Evolutionary conservation across 2,329 filamentous ascomycete species (phyloP).

Genomic region (Sporothrix inflata): DNA sequence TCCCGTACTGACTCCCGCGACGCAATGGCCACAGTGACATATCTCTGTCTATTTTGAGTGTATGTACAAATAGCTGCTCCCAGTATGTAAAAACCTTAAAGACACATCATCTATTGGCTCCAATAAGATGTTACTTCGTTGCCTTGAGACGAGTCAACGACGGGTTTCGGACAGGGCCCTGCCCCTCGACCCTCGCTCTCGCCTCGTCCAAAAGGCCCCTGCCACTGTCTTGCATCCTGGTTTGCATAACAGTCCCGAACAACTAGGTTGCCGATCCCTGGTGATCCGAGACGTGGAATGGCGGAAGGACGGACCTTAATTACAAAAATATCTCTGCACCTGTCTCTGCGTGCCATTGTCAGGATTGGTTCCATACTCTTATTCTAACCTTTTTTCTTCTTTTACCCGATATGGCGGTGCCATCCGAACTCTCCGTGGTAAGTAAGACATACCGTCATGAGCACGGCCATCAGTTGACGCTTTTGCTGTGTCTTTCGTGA

Average conservation of each 20-base stretch:
- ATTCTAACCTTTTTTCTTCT: background rate
- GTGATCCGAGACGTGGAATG: constrained; percentile 27
- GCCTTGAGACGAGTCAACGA: background rate
- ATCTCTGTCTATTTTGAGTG: background rate
- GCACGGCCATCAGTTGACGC: background rate
- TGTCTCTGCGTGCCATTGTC: background rate
- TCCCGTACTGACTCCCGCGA: background rate
- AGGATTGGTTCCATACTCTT: background rate
- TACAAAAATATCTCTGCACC: background rate
- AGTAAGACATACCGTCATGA: background rate
- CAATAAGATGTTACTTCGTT: background rate
- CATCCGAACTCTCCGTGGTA: background rate
- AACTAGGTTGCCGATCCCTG: constrained; percentile 15
- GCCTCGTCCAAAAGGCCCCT: background rate
- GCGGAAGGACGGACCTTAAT: constrained; percentile 3
- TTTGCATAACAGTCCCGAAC: background rate
- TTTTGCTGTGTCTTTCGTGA: background rate
- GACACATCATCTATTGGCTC: background rate
- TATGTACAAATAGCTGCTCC: background rate
- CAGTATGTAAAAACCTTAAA: background rate
- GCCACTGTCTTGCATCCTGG: background rate
- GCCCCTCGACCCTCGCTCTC: background rate
- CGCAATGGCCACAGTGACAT: background rate
- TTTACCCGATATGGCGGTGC: background rate
- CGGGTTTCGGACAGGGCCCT: constrained; percentile 2